A percentile compares a stretch with the other conserved stretches of the same genome.
These are phyloP conservation scores for Sonneratia caseolaris DNA, from an alignment of 345 rosid genomes.

Conservation along the genomic window DNA sequence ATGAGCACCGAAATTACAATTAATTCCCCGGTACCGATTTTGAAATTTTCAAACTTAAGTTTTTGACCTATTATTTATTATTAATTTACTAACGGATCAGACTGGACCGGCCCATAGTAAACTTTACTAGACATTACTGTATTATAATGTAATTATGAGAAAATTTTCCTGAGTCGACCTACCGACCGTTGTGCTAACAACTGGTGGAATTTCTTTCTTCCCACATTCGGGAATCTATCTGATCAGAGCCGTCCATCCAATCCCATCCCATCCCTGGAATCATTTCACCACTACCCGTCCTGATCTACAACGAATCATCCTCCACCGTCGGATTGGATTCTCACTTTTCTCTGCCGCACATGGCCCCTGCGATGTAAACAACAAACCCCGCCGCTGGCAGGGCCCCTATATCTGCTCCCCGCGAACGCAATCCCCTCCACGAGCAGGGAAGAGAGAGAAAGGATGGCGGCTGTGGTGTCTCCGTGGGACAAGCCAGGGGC, in stretches of 20 bases:
- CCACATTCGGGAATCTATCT: too few relatives aligned
- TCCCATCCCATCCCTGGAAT: neutral
- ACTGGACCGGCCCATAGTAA: too few relatives aligned
- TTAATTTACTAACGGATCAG: too few relatives aligned
- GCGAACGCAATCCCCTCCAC: slow-evolving; percentile 21
- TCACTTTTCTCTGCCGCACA: neutral
- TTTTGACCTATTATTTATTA: too few relatives aligned
- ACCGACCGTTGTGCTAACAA: too few relatives aligned
- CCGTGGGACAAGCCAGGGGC: slow-evolving; percentile 92
- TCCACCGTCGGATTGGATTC: slow-evolving; percentile 33
- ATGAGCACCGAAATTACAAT: too few relatives aligned
- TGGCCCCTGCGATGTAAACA: slow-evolving; percentile 10
- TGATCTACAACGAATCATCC: neutral
- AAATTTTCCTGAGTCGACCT: too few relatives aligned
- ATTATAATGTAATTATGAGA: too few relatives aligned
- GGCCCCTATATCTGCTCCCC: slow-evolving; percentile 11
- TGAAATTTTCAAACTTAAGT: too few relatives aligned
- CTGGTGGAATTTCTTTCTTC: too few relatives aligned
- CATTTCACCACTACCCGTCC: neutral
- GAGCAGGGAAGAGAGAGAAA: slow-evolving; percentile 1
- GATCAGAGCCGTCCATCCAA: slow-evolving; percentile 2
- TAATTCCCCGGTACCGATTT: too few relatives aligned
- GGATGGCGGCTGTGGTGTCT: slow-evolving; percentile 79
- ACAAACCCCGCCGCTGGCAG: slow-evolving; percentile 1
- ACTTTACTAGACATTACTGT: too few relatives aligned